Evolutionary conservation across 2,329 filamentous ascomycete species (phyloP).

Genomic region (Aspergillus sp.): DNA sequence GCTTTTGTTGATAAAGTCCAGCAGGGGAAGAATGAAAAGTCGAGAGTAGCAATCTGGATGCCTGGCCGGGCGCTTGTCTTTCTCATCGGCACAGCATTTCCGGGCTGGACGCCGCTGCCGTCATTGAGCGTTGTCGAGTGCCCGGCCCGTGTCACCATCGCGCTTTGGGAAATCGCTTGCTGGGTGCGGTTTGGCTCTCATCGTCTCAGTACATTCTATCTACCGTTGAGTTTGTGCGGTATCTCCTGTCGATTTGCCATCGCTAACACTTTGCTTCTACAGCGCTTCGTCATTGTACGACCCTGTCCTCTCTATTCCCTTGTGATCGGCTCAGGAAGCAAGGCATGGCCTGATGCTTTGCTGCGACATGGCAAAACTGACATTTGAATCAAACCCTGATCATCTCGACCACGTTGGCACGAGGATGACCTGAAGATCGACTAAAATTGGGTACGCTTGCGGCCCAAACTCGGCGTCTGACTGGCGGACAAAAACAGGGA

Average conservation of each 20-base stretch:
- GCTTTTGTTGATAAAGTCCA: neutral
- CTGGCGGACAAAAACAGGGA: neutral
- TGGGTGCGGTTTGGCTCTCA: neutral
- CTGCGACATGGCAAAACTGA: neutral
- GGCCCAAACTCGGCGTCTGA: neutral
- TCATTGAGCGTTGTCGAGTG: neutral
- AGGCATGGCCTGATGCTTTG: neutral
- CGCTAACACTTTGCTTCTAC: neutral
- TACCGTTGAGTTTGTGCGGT: neutral
- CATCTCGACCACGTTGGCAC: neutral
- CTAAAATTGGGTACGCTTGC: neutral
- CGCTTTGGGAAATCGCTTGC: neutral
- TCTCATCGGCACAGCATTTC: neutral
- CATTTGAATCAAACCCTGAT: neutral
- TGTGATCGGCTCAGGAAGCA: neutral
- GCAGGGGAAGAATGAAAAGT: neutral
- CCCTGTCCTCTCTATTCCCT: neutral
- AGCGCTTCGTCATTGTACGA: neutral
- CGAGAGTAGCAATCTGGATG: neutral
- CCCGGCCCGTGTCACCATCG: neutral
- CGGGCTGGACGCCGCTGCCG: neutral
- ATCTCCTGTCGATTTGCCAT: neutral
- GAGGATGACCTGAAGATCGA: neutral
- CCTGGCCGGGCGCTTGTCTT: neutral
- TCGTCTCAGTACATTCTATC: neutral